These are phyloP conservation scores for Rhizopus microsporus DNA, from an alignment of 371 early-diverging fungal genomes.

Conservation along the genomic window DNA sequence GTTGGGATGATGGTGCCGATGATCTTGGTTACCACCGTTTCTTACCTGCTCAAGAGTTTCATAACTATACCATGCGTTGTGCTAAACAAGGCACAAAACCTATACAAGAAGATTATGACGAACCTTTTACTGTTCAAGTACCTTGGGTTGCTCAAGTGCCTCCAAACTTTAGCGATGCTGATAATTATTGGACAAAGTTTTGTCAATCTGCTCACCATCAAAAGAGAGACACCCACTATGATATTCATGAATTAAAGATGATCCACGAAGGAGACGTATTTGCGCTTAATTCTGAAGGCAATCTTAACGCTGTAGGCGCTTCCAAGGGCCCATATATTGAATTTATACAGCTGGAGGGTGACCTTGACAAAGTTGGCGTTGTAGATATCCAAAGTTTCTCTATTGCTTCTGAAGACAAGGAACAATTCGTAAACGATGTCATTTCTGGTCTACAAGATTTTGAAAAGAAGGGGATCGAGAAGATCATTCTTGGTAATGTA, in stretches of 20 bases:
- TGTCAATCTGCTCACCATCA: slow-evolving; percentile 39
- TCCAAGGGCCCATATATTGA: slow-evolving; percentile 37
- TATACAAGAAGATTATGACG: slow-evolving; percentile 43
- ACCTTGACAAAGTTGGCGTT: slow-evolving; percentile 38
- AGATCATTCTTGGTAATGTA: slow-evolving; percentile 39
- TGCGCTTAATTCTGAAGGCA: slow-evolving; percentile 19
- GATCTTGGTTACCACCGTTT: slow-evolving; percentile 58
- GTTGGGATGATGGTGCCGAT: slow-evolving; percentile 59
- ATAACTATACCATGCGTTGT: slow-evolving; percentile 49
- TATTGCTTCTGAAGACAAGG: slow-evolving; percentile 36
- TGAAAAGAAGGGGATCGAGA: slow-evolving; percentile 42
- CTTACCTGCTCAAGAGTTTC: slow-evolving; percentile 52
- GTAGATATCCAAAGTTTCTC: slow-evolving; percentile 56
- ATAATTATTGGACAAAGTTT: slow-evolving; percentile 43
- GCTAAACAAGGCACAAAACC: slow-evolving; percentile 43
- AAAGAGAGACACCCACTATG: slow-evolving; percentile 24
- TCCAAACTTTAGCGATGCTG: slow-evolving; percentile 34
- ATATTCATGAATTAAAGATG: slow-evolving; percentile 35
- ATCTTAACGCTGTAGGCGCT: slow-evolving; percentile 27
- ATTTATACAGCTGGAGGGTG: slow-evolving; percentile 35
- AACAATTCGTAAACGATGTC: slow-evolving; percentile 39
- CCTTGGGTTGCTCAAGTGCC: slow-evolving; percentile 54
- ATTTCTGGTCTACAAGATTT: slow-evolving; percentile 38
- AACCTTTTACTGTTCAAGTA: slow-evolving; percentile 49
- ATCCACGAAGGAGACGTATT: slow-evolving; percentile 44